Conservation (phyloP, 2,329 filamentous ascomycete genomes). For the Sarocladiaceae sp. region DNA sequence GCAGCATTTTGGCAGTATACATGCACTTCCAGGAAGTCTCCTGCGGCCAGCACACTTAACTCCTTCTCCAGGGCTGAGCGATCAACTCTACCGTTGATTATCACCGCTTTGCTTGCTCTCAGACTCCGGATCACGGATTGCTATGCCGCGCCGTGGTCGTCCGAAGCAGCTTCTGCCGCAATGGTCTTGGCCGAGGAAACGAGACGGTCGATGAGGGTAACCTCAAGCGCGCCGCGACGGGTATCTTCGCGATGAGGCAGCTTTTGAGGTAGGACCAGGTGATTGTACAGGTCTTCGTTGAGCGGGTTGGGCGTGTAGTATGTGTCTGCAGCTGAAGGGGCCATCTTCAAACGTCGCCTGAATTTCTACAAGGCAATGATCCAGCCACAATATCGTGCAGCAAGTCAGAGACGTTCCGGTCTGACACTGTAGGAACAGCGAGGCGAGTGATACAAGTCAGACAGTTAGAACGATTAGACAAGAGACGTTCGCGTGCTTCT, state of each 20-base stretch:
- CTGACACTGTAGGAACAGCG: too few species aligned
- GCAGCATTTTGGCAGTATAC: conserved; percentile 25
- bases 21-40: not conserved
- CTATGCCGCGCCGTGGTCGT: not conserved
- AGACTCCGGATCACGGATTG: conserved; percentile 7
- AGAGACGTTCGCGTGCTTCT: too few species aligned
- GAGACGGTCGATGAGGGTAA: not conserved
- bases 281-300: not conserved
- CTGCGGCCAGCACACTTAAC: not conserved
- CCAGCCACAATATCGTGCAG: too few species aligned
- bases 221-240: not conserved
- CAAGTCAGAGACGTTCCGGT: too few species aligned
- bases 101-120: not conserved
- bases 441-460: too few species aligned
- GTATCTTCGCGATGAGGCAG: not conserved
- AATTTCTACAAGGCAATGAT: too few species aligned
- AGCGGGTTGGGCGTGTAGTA: not conserved
- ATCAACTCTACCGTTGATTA: not conserved
- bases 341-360: not conserved
- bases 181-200: not conserved
- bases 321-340: not conserved
- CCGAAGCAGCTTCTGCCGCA: not conserved
- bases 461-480: too few species aligned
- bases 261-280: not conserved
- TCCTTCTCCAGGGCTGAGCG: not conserved